phyloP scores from a whole-genome alignment of 768 basidiomycete genomes.

The Artomyces pyxidatus region DNA sequence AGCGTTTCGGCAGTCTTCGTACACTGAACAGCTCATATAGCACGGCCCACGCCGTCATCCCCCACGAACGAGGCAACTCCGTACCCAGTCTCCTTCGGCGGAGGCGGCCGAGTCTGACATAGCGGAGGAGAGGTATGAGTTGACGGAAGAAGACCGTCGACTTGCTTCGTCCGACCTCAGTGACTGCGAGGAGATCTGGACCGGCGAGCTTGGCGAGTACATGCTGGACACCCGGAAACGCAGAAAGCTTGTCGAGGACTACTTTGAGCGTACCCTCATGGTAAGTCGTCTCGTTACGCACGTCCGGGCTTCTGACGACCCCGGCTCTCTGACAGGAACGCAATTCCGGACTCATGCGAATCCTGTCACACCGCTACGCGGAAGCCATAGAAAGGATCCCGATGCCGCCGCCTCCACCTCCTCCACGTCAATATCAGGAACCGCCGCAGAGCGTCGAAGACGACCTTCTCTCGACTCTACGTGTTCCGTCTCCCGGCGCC shows the following conservation, averaged over 20 bases:
- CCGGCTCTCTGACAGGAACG: slow-evolving; percentile 70
- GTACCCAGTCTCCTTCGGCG: slow-evolving; percentile 17
- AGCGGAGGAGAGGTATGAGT: slow-evolving; percentile 24
- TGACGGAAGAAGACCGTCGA: slow-evolving; percentile 33
- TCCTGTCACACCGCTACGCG: slow-evolving; percentile 52
- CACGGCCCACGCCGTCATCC: slow-evolving; percentile 22
- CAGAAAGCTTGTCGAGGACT: slow-evolving; percentile 62
- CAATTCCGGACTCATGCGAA: slow-evolving; percentile 52
- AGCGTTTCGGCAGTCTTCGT: slow-evolving; percentile 4
- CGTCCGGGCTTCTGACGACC: no score
- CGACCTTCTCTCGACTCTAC: slow-evolving; percentile 28
- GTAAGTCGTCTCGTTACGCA: slow-evolving; percentile 31
- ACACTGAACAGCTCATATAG: slow-evolving; percentile 8
- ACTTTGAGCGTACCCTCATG: slow-evolving; percentile 60
- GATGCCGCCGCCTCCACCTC: slow-evolving; percentile 32
- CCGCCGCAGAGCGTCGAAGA: slow-evolving; percentile 25
- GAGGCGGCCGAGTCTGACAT: slow-evolving; percentile 21
- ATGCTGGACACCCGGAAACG: slow-evolving; percentile 65
- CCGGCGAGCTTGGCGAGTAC: slow-evolving; percentile 59
- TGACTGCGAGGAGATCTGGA: slow-evolving; percentile 75
- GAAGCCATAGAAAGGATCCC: slow-evolving; percentile 38
- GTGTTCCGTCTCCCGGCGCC: slow-evolving; percentile 26
- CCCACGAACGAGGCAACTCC: slow-evolving; percentile 30
- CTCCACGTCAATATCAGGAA: slow-evolving; percentile 22
- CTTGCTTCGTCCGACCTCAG: slow-evolving; percentile 71